These are phyloP conservation scores for Tetrapisispora arboricola DNA, from an alignment of 805 yeast genomes.

Conservation along the genomic window DNA sequence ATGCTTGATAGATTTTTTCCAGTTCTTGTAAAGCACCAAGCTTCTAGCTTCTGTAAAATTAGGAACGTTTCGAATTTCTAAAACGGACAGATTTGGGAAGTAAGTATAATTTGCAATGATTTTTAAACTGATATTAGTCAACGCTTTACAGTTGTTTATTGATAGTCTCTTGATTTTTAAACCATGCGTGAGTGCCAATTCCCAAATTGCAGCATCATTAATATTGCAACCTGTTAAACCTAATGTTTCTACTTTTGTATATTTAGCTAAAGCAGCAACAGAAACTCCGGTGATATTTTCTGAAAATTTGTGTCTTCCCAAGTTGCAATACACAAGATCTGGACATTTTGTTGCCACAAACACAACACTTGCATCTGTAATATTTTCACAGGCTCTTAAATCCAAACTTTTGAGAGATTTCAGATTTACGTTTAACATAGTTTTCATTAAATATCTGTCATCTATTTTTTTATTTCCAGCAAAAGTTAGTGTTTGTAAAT, in stretches of 20 bases:
- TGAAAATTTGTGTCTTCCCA: slow-evolving; percentile 67
- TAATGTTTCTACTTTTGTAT: slow-evolving; percentile 53
- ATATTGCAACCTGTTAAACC: slow-evolving; percentile 86
- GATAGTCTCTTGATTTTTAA: slow-evolving; percentile 52
- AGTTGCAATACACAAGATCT: slow-evolving; percentile 49
- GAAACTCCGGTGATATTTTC: slow-evolving; percentile 62
- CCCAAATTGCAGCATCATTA: slow-evolving; percentile 74
- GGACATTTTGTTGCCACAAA: slow-evolving; percentile 54
- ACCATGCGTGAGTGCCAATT: slow-evolving; percentile 49
- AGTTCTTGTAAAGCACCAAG: slow-evolving; percentile 54
- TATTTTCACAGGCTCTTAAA: slow-evolving; percentile 70
- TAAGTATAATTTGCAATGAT: slow-evolving; percentile 35
- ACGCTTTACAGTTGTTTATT: slow-evolving; percentile 55
- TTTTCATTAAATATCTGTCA: slow-evolving; percentile 45
- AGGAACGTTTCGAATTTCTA: slow-evolving; percentile 61
- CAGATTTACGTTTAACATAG: slow-evolving; percentile 40
- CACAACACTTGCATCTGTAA: slow-evolving; percentile 67
- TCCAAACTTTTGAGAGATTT: slow-evolving; percentile 58
- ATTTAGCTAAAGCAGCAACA: slow-evolving; percentile 44
- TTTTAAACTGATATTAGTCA: slow-evolving; percentile 53
- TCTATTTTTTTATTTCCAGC: slow-evolving; percentile 62
- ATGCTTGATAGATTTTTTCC: slow-evolving; percentile 36
- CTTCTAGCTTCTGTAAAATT: slow-evolving; percentile 51
- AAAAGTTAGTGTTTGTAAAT: slow-evolving; percentile 37
- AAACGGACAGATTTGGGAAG: slow-evolving; percentile 53